These are phyloP conservation scores for Borovskyia barvae DNA, from an alignment of 208 protist species.

Conservation along the genomic window DNA sequence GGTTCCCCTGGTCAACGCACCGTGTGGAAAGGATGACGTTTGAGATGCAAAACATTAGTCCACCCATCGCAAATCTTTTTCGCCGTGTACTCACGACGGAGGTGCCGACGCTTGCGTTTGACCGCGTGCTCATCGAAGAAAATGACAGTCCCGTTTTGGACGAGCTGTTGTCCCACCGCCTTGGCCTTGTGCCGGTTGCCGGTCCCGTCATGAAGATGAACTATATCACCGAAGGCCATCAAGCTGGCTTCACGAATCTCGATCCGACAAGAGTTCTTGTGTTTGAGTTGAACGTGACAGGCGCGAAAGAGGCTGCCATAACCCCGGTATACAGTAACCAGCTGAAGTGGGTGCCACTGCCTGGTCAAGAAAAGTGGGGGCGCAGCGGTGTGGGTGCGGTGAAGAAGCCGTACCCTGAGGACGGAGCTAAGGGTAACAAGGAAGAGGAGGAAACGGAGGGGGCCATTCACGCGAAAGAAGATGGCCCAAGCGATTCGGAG, in stretches of 20 bases:
- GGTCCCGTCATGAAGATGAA: conserved; percentile 93
- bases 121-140: conserved; percentile 95
- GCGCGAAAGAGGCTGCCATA: conserved; percentile 49
- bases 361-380: conserved; percentile 59
- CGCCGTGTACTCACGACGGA: conserved; percentile 96
- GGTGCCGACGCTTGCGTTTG: conserved; percentile 98
- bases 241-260: conserved; percentile 51
- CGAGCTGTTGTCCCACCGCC: conserved; percentile 95
- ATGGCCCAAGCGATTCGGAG: not conserved
- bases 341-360: conserved; percentile 93
- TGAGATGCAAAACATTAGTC: conserved; percentile 74
- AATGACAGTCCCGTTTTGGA: conserved; percentile 98
- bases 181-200: conserved; percentile 97
- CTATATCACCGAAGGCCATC: conserved; percentile 67
- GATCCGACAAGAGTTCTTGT: conserved; percentile 75
- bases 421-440: not conserved
- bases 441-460: conserved; percentile 1
- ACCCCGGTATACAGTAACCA: conserved; percentile 90
- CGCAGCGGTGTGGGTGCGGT: too few relatives aligned
- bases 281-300: conserved; percentile 82
- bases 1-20: conserved; percentile 56
- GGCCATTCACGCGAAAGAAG: not conserved
- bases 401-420: not conserved
- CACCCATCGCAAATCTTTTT: conserved; percentile 97
- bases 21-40: conserved; percentile 82